Evolutionary conservation across 2,329 filamentous ascomycete species (phyloP), one percentile per base, ranked within the genome.

Genomic region (Neopestalotiopsis rosae): DNA sequence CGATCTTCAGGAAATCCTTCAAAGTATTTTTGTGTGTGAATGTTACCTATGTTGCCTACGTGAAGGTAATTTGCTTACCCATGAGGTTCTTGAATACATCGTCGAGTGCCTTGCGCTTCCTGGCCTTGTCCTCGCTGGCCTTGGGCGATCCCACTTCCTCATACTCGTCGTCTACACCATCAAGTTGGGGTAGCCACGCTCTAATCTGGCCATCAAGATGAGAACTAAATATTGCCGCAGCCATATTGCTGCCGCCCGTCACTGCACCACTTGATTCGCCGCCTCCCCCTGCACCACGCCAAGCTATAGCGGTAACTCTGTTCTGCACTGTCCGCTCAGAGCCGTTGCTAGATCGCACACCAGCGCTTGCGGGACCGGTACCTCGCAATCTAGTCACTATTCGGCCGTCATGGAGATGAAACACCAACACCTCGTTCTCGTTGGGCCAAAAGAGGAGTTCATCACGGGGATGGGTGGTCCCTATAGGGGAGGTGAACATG

Each of bases 161-260:
- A 13, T 83, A 84, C 64, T 89, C 72, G 73, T 87, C 77, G 72
- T 88, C 80, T 42, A 81, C 82, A 4, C 87, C 88, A 1, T 83
- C 80, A 5, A 89, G 80, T 45, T 83, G 82, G 2, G 93, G 92
- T 73, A 87, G 86, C 94, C 95, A 98, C 4, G 89, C 88, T 59
- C 92, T 87, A 68, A 98, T 95, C 66, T 91, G 91, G 0, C 95
- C 95, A 77, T 98, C 94, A 3, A 91, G 86, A 75, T 97, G 94
- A 1, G 90, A 92, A 66, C 94, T 96, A 80, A 94, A 97, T 68
- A 98, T 76, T 9, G 83, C 86, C 0, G 87, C 87, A 4, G 84
- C 73, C 24, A 83, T 83, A 70, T 85, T 87, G 2, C 79, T 82
- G 2, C 87, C 87, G 4, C 88, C 88, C 83, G 88, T 87, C 72